These are phyloP conservation scores for Fusarium sp. DNA, from an alignment of 2,329 filamentous ascomycete genomes.

Conservation along the genomic window DNA sequence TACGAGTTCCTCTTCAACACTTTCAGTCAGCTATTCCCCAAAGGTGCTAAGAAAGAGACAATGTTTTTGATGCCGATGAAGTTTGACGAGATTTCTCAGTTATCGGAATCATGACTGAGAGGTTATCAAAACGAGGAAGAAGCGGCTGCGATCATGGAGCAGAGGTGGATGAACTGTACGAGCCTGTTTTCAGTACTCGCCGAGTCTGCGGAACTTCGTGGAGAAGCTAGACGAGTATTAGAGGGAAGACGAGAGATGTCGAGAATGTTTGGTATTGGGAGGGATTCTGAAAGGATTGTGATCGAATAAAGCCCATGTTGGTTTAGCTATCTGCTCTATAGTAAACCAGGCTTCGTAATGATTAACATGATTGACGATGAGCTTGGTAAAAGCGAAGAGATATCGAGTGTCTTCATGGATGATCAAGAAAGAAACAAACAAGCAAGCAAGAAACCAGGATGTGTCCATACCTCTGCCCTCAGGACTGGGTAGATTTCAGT, in stretches of 20 bases:
- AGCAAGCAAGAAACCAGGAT: background rate
- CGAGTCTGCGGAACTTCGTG: background rate
- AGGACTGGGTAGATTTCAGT: too few relatives aligned
- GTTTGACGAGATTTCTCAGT: background rate
- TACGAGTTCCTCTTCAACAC: background rate
- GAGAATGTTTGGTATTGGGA: constrained; percentile 6
- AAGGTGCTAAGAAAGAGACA: background rate
- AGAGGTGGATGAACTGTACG: background rate
- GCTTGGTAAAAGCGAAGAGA: background rate
- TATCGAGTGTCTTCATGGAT: background rate
- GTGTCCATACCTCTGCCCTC: background rate
- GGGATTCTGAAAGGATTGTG: constrained; percentile 2
- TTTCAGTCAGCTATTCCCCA: background rate
- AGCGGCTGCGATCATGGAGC: background rate
- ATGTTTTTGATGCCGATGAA: background rate
- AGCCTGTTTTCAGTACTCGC: background rate
- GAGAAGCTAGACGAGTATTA: background rate
- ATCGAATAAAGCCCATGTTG: background rate
- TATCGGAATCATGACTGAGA: constrained; percentile 1
- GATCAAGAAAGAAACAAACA: background rate
- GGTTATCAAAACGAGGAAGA: background rate
- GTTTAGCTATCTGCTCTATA: too few relatives aligned
- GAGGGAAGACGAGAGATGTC: background rate
- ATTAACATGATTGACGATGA: background rate
- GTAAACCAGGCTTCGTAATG: accelerated